These are phyloP conservation scores for Zymoseptoria crescenta DNA, from an alignment of 2,329 filamentous ascomycete genomes.

Conservation along the genomic window DNA sequence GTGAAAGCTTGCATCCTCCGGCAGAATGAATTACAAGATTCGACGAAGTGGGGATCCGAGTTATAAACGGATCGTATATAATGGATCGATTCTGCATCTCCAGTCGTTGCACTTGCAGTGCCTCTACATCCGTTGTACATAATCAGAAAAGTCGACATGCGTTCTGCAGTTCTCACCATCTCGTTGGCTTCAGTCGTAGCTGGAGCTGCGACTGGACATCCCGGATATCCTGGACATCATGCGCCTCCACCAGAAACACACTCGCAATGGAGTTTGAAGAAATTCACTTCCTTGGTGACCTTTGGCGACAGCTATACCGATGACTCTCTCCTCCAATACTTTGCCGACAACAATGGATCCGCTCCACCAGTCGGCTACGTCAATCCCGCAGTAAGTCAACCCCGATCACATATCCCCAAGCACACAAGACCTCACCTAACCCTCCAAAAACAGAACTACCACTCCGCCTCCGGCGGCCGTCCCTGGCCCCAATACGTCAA, in stretches of 20 bases:
- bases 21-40: not conserved
- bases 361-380: conserved; percentile 56
- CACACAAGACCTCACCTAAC: not conserved
- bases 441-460: conserved; percentile 19
- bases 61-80: not conserved
- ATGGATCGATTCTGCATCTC: not conserved
- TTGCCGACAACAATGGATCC: conserved; percentile 49
- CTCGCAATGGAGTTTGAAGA: conserved; percentile 33
- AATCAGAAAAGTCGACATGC: not conserved
- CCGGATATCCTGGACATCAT: not conserved
- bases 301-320: conserved; percentile 70
- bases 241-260: not conserved
- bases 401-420: not conserved
- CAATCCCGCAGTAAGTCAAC: conserved; percentile 36
- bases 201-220: not conserved
- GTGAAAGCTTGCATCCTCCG: not conserved
- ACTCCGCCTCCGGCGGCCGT: conserved; percentile 57
- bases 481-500: conserved; percentile 63
- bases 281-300: conserved; percentile 56
- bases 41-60: not conserved
- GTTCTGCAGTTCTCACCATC: not conserved
- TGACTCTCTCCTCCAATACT: conserved; percentile 59
- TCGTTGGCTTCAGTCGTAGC: not conserved
- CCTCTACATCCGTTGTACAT: not conserved
- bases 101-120: not conserved